Conservation (phyloP, 2,329 filamentous ascomycete genomes). For the Stromatinia cepivora region DNA sequence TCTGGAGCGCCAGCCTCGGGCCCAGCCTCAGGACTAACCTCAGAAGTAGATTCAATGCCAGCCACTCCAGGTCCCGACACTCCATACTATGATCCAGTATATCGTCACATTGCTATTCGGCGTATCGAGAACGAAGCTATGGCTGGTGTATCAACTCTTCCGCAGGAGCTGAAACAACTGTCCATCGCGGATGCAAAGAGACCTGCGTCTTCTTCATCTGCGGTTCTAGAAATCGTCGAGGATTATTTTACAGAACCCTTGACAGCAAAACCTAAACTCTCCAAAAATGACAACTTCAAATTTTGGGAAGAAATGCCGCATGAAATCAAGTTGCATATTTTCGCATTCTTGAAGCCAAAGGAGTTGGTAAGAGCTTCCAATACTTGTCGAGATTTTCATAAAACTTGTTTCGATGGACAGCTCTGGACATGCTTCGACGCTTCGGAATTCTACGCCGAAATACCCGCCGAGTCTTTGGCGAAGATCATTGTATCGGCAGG, state of each 20-base stretch:
- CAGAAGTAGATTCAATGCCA: conserved; percentile 26
- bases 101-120: conserved; percentile 31
- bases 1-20: conserved; percentile 37
- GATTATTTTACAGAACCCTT: conserved; percentile 40
- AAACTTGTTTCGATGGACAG: conserved; percentile 90
- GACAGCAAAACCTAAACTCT: conserved; percentile 25
- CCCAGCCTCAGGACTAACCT: background rate
- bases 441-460: conserved; percentile 82
- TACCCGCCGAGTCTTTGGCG: conserved; percentile 78
- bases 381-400: conserved; percentile 76
- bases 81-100: conserved; percentile 32
- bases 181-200: conserved; percentile 29
- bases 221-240: conserved; percentile 37
- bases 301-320: conserved; percentile 81
- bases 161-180: conserved; percentile 29
- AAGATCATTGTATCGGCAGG: conserved; percentile 84
- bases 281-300: conserved; percentile 50
- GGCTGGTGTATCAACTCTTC: conserved; percentile 31
- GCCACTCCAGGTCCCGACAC: conserved; percentile 36
- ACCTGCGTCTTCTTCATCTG: conserved; percentile 28
- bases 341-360: conserved; percentile 74
- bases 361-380: conserved; percentile 77
- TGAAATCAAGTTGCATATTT: conserved; percentile 77
- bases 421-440: conserved; percentile 85
- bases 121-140: conserved; percentile 30